Evolutionary conservation across 345 rosid species (phyloP).

Genomic region (Gynandropsis gynandra): DNA sequence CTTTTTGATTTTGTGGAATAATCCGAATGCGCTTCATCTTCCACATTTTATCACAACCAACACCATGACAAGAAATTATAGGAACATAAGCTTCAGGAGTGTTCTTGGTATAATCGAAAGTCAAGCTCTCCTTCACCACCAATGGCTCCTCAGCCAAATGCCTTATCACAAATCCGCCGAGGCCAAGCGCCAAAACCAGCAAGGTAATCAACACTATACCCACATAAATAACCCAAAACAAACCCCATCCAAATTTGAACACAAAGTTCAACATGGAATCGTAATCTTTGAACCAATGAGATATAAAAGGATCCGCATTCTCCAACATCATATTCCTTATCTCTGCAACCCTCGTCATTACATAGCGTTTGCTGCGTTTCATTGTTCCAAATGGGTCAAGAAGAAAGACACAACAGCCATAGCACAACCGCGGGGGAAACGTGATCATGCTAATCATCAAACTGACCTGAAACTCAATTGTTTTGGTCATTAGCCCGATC

Average conservation of each 20-base stretch:
- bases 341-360: conserved; percentile 21
- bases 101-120: conserved; percentile 40
- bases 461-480: conserved; percentile 54
- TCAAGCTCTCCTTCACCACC: conserved; percentile 44
- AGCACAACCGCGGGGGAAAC: conserved; percentile 41
- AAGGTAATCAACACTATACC: conserved; percentile 50
- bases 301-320: conserved; percentile 25
- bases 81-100: conserved; percentile 69
- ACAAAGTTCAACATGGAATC: conserved; percentile 33
- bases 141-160: conserved; percentile 55
- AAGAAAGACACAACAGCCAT: conserved; percentile 32
- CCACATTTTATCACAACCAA: conserved; percentile 33
- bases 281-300: conserved; percentile 42
- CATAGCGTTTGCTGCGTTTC: conserved; percentile 31
- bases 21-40: conserved; percentile 17
- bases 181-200: conserved; percentile 39
- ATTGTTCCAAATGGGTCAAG: conserved; percentile 51
- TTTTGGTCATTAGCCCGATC: conserved; percentile 51
- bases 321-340: conserved; percentile 28
- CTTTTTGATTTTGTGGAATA: conserved; percentile 24
- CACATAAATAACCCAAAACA: conserved; percentile 62
- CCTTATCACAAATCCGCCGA: conserved; percentile 51
- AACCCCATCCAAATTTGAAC: conserved; percentile 53
- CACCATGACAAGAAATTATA: conserved; percentile 41
- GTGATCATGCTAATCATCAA: conserved; percentile 38